Evolutionary conservation across 176 grass and related monocot species (phyloP).

Genomic region (Paspalum vaginatum): DNA sequence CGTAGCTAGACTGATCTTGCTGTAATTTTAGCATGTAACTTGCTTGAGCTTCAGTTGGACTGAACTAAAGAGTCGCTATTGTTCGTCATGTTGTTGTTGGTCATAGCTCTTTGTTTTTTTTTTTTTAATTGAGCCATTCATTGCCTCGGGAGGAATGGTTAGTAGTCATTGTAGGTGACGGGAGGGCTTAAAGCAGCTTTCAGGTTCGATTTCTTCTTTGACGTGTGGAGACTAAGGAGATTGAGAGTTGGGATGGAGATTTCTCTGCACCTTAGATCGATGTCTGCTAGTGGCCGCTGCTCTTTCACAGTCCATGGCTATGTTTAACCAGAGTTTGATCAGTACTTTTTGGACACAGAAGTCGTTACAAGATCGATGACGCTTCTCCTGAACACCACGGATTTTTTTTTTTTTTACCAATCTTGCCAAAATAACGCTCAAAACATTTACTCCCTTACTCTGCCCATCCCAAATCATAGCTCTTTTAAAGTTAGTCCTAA

Average conservation of each 20-base stretch:
- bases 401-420: neutral
- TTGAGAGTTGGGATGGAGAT: neutral
- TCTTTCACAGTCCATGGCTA: neutral
- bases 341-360: neutral
- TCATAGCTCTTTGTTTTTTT: neutral
- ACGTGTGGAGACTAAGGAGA: neutral
- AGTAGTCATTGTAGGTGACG: neutral
- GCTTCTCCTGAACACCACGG: too few species aligned
- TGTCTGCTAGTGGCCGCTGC: neutral
- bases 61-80: neutral
- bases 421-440: neutral
- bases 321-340: neutral
- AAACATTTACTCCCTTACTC: neutral
- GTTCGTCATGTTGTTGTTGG: neutral
- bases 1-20: neutral
- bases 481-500: too few species aligned
- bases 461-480: too few species aligned
- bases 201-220: conserved; percentile 16
- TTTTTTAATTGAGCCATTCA: neutral
- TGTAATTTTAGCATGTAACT: neutral
- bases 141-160: neutral
- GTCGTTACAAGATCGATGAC: neutral
- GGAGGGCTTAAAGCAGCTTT: neutral
- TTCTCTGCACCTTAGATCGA: conserved; percentile 1
- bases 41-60: neutral